Evolutionary conservation across 2,329 filamentous ascomycete species (phyloP).

Genomic region (Stemphylium vesicarium): DNA sequence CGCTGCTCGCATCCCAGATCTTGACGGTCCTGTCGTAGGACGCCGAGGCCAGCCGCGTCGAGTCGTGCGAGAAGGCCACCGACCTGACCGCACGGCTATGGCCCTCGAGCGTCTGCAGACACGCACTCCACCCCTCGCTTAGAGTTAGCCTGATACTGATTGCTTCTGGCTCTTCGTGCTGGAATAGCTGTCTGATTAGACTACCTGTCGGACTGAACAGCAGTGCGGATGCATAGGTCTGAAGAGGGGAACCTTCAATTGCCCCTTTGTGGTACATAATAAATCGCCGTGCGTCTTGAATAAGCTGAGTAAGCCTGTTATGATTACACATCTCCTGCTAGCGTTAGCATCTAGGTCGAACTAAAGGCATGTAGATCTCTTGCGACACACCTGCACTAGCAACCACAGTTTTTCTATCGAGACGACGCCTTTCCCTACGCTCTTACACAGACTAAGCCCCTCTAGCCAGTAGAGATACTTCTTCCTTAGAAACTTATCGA

Average conservation of each 20-base stretch:
- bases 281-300: slow-evolving; percentile 23
- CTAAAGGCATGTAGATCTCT: not conserved
- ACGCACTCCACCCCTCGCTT: not conserved
- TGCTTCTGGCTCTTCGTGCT: not conserved
- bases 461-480: slow-evolving; percentile 15
- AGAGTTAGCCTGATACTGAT: not conserved
- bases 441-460: slow-evolving; percentile 21
- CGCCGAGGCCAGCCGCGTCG: not conserved
- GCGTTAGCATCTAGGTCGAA: not conserved
- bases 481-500: not conserved
- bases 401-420: slow-evolving; percentile 6
- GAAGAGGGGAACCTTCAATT: slow-evolving; percentile 13
- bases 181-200: not conserved
- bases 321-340: not conserved
- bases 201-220: not conserved
- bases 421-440: slow-evolving; percentile 18
- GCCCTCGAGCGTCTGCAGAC: slow-evolving; percentile 26
- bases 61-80: slow-evolving; percentile 20
- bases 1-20: not conserved
- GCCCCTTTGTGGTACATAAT: slow-evolving; percentile 23
- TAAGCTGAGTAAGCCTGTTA: not conserved
- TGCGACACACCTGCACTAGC: not conserved
- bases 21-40: slow-evolving; percentile 1
- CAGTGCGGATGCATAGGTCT: slow-evolving; percentile 8
- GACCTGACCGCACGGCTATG: slow-evolving; percentile 10